Percentiles rank a stretch among this genome's conserved stretches.
Conservation (phyloP, 257 asterid species). For the Primulina huaijiensis region DNA sequence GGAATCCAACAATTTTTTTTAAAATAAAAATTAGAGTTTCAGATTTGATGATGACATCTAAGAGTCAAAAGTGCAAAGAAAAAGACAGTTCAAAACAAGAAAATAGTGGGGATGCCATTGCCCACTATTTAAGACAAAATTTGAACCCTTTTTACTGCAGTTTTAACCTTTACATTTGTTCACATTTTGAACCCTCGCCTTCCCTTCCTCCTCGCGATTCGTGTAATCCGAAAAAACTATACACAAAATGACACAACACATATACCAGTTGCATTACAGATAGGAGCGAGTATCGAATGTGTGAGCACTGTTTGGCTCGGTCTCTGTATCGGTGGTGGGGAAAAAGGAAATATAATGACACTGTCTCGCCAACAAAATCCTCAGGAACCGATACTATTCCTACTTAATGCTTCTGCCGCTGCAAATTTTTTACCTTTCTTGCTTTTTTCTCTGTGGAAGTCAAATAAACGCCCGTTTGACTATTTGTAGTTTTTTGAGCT, state of each 20-base stretch:
- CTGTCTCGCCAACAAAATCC: conserved; percentile 30
- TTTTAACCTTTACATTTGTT: conserved; percentile 28
- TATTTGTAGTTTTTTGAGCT: conserved; percentile 22
- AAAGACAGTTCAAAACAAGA: conserved; percentile 25
- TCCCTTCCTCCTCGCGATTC: conserved; percentile 34
- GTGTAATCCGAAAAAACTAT: conserved; percentile 29
- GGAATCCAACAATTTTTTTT: too few relatives aligned
- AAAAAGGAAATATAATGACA: conserved; percentile 23
- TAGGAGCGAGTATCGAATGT: conserved; percentile 26
- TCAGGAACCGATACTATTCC: conserved; percentile 27
- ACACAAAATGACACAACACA: conserved; percentile 27
- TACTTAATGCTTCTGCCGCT: neutral
- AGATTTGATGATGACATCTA: conserved; percentile 9
- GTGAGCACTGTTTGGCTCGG: conserved; percentile 21
- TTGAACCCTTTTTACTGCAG: conserved; percentile 25
- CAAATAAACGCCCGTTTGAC: conserved; percentile 20
- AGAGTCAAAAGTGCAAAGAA: conserved; percentile 16
- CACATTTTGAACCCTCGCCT: conserved; percentile 30
- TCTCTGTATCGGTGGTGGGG: conserved; percentile 19
- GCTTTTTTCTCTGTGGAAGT: conserved; percentile 15
- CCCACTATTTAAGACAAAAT: conserved; percentile 21
- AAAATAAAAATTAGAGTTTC: neutral
- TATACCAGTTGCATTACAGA: conserved; percentile 26
- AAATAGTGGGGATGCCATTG: neutral
- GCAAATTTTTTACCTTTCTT: conserved; percentile 13